phyloP scores from a whole-genome alignment of 2,329 filamentous ascomycete species.

The Ophiostoma pallidulum region DNA sequence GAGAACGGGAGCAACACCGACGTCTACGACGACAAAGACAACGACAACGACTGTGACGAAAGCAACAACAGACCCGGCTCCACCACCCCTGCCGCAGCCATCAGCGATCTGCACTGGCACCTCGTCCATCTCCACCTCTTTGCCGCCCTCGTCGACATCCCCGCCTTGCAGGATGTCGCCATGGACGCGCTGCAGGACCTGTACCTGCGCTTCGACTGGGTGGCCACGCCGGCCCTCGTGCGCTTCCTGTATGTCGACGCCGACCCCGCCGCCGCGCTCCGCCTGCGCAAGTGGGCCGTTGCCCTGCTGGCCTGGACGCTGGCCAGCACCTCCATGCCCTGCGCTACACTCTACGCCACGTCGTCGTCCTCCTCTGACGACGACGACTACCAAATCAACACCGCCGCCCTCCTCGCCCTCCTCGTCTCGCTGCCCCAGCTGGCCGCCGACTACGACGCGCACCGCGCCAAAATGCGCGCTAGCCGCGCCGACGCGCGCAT shows the following conservation, averaged over 20 bases:
- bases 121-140: conserved; percentile 49
- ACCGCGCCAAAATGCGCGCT: conserved; percentile 42
- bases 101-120: conserved; percentile 42
- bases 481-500: conserved; percentile 42
- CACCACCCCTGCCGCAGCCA: conserved; percentile 15
- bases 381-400: neutral
- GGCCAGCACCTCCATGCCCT: conserved; percentile 17
- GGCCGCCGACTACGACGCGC: conserved; percentile 39
- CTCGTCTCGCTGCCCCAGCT: conserved; percentile 26
- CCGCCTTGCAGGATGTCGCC: conserved; percentile 43
- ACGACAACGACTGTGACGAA: neutral
- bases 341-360: neutral
- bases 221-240: conserved; percentile 43
- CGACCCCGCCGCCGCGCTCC: conserved; percentile 38
- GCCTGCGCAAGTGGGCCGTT: conserved; percentile 49
- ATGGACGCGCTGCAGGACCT: conserved; percentile 52
- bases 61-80: neutral
- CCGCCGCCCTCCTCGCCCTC: conserved; percentile 16
- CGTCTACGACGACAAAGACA: neutral
- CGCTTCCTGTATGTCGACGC: conserved; percentile 45
- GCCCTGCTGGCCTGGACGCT: conserved; percentile 52
- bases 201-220: conserved; percentile 50
- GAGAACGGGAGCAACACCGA: neutral
- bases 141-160: conserved; percentile 40
- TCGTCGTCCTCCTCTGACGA: neutral